These are phyloP conservation scores for Terana coerulea DNA, from an alignment of 768 basidiomycete species.

Conservation along the genomic window DNA sequence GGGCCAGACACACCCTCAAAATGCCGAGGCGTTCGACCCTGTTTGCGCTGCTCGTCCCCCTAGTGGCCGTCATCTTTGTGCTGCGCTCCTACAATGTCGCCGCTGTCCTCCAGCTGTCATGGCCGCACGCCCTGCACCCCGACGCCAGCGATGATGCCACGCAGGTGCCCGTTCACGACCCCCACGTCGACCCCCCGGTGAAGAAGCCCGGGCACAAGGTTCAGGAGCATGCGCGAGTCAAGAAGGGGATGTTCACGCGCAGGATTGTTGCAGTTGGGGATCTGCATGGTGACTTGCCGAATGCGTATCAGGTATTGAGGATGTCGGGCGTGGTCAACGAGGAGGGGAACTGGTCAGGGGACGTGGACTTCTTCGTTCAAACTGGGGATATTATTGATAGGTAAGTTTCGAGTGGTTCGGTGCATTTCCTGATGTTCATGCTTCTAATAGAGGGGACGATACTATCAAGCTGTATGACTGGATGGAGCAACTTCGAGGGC, in stretches of 20 bases:
- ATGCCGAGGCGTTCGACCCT: conserved; percentile 15
- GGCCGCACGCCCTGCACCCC: conserved; percentile 22
- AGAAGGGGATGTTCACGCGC: conserved; percentile 14
- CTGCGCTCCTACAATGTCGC: conserved; percentile 19
- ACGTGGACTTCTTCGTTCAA: conserved; percentile 86
- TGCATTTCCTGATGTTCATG: background rate
- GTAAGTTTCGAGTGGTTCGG: conserved; percentile 36
- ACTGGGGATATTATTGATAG: conserved; percentile 95
- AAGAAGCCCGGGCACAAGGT: background rate
- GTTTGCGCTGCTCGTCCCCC: conserved; percentile 17
- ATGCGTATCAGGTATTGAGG: conserved; percentile 74
- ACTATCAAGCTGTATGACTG: conserved; percentile 80
- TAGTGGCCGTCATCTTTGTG: conserved; percentile 17
- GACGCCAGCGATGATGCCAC: conserved; percentile 9
- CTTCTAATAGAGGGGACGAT: conserved; percentile 68
- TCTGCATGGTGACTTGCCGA: conserved; percentile 83
- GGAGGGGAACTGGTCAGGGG: conserved; percentile 74
- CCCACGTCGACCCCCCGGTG: background rate
- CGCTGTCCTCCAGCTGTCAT: conserved; percentile 18
- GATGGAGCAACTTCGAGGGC: conserved; percentile 79
- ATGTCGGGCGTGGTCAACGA: conserved; percentile 78
- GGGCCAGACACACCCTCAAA: background rate
- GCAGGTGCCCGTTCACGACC: conserved; percentile 8
- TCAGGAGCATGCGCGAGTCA: background rate
- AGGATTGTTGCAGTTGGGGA: conserved; percentile 90